phyloP scores from a whole-genome alignment of 73 alveolate species.

The Blepharisma japonicum region DNA sequence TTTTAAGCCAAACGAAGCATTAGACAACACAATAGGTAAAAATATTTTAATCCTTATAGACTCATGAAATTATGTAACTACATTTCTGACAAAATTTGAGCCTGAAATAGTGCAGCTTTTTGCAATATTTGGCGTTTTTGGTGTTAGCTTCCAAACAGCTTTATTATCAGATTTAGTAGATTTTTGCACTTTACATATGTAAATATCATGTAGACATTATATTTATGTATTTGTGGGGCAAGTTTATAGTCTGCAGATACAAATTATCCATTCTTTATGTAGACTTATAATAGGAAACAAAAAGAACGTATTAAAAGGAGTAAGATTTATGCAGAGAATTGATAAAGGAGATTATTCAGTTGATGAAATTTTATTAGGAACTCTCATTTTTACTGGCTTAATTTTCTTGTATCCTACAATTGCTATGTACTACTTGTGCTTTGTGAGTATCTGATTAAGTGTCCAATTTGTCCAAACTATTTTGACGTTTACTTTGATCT shows the following conservation, averaged over 20 bases:
- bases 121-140: slow-evolving; percentile 59
- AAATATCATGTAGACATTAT: slow-evolving; percentile 16
- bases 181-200: slow-evolving; percentile 58
- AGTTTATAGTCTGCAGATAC: slow-evolving; percentile 37
- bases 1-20: slow-evolving; percentile 68
- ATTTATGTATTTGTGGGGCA: slow-evolving; percentile 40
- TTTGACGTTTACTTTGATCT: slow-evolving; percentile 2
- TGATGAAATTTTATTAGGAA: slow-evolving; percentile 49
- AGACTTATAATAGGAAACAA: slow-evolving; percentile 51
- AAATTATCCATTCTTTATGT: slow-evolving; percentile 34
- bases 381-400: slow-evolving; percentile 61
- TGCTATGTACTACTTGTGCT: slow-evolving; percentile 63
- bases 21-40: slow-evolving; percentile 62
- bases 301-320: slow-evolving; percentile 42
- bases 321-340: slow-evolving; percentile 35
- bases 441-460: slow-evolving; percentile 35
- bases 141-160: slow-evolving; percentile 53
- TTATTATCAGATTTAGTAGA: slow-evolving; percentile 55
- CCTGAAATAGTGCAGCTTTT: slow-evolving; percentile 45
- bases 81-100: slow-evolving; percentile 52
- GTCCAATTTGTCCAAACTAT: slow-evolving; percentile 33
- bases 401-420: slow-evolving; percentile 72
- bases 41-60: slow-evolving; percentile 52
- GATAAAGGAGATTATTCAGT: slow-evolving; percentile 47
- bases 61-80: slow-evolving; percentile 63